Conservation (phyloP, 345 rosid species). For the Physaria fendleri region DNA sequence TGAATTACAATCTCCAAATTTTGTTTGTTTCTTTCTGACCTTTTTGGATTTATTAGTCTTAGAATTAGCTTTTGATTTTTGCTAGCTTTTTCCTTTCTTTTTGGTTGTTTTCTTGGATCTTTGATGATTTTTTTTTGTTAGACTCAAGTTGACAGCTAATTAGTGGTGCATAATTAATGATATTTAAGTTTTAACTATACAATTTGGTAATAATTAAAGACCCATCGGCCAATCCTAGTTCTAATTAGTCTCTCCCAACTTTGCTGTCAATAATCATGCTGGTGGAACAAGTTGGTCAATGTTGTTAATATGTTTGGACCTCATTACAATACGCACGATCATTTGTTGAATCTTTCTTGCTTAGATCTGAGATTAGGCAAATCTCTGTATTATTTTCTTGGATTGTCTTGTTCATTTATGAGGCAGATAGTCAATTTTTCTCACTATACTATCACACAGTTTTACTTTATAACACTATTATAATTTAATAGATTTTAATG, state of each 20-base stretch:
- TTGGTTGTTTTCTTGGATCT: neutral
- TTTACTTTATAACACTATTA: neutral
- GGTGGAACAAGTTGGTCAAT: neutral
- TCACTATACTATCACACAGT: neutral
- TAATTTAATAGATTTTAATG: neutral
- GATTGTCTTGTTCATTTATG: neutral
- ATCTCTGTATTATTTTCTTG: neutral
- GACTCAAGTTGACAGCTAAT: slow-evolving; percentile 16
- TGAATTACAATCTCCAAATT: neutral
- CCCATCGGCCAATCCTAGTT: neutral
- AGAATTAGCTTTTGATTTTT: slow-evolving; percentile 3
- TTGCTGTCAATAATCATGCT: neutral
- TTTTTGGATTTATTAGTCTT: neutral
- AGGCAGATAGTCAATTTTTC: neutral
- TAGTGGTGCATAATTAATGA: slow-evolving; percentile 1
- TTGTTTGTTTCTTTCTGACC: neutral
- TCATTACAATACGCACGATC: no score
- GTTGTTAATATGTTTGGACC: no score
- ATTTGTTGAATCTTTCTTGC: no score
- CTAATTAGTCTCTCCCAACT: neutral
- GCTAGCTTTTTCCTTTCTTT: neutral
- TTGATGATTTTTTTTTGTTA: neutral
- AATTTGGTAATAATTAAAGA: neutral
- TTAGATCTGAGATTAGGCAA: neutral
- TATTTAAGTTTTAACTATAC: neutral